phyloP scores from a whole-genome alignment of 768 basidiomycete genomes.

The Lactarius hatsudake region DNA sequence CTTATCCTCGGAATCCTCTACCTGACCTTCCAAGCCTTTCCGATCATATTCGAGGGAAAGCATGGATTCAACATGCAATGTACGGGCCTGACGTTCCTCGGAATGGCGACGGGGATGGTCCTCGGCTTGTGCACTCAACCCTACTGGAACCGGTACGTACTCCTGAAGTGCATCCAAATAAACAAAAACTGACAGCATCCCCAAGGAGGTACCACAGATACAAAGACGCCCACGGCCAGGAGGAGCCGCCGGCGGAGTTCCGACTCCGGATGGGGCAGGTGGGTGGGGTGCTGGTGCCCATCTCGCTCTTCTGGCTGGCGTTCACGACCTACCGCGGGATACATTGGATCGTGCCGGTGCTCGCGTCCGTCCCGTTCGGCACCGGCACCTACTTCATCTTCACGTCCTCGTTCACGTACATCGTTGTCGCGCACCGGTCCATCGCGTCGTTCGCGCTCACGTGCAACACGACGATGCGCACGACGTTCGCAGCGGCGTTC shows the following conservation, averaged over 20 bases:
- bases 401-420: constrained; percentile 62
- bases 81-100: constrained; percentile 49
- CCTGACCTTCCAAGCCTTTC: constrained; percentile 55
- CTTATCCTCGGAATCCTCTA: constrained; percentile 45
- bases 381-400: constrained; percentile 62
- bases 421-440: constrained; percentile 50
- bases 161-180: not conserved
- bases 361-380: constrained; percentile 48
- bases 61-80: constrained; percentile 54
- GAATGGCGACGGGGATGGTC: constrained; percentile 50
- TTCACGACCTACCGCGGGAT: constrained; percentile 50
- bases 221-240: constrained; percentile 40
- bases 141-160: constrained; percentile 43
- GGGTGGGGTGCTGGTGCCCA: constrained; percentile 63
- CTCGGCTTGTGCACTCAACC: constrained; percentile 39
- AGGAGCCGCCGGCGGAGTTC: constrained; percentile 60
- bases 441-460: constrained; percentile 62
- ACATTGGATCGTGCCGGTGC: constrained; percentile 48
- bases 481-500: constrained; percentile 41
- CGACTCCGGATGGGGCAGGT: constrained; percentile 63
- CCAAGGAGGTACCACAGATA: constrained; percentile 40
- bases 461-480: constrained; percentile 53
- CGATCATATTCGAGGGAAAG: constrained; percentile 47
- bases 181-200: not conserved
- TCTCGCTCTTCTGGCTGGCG: constrained; percentile 56